Evolutionary conservation across 176 grass and related monocot species (phyloP).

Genomic region (Rhipidocladum racemiflorum): DNA sequence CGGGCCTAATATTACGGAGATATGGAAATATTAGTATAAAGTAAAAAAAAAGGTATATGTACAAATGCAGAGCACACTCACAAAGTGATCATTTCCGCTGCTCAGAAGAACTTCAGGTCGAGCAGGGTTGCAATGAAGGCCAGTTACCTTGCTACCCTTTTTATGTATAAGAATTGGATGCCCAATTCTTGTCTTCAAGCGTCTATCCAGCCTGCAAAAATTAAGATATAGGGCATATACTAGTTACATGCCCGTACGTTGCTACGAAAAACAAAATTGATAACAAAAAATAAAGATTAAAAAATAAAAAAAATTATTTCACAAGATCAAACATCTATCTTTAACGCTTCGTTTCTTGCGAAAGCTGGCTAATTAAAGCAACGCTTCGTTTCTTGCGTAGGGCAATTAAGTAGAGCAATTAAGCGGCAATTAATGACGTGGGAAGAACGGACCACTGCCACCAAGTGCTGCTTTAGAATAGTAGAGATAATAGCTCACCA

Average conservation of each 20-base stretch:
- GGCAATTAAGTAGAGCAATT: no score
- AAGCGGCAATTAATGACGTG: no score
- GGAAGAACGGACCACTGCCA: no score
- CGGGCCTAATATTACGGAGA: conserved; percentile 59
- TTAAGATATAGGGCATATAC: not conserved
- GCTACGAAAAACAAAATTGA: no score
- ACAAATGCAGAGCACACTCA: conserved; percentile 41
- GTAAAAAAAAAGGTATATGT: not conserved
- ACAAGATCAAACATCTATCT: no score
- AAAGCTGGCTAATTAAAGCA: no score
- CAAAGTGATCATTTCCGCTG: conserved; percentile 94
- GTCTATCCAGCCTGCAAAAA: conserved; percentile 59
- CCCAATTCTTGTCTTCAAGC: conserved; percentile 56
- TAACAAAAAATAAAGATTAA: no score
- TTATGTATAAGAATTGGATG: conserved; percentile 87
- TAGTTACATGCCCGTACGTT: no score
- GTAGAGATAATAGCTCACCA: conserved; percentile 1
- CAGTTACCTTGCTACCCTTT: conserved; percentile 90
- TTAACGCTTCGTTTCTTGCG: no score
- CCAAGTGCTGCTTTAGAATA: no score
- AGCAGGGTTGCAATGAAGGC: conserved; percentile 82
- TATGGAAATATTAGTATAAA: conserved; percentile 3
- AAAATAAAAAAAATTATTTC: no score
- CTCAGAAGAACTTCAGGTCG: conserved; percentile 91
- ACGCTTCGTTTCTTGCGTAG: no score